Evolutionary conservation across 2,329 filamentous ascomycete species (phyloP), one percentile per base, ranked within the genome.

Genomic region (Exophiala phaeomuriformis): DNA sequence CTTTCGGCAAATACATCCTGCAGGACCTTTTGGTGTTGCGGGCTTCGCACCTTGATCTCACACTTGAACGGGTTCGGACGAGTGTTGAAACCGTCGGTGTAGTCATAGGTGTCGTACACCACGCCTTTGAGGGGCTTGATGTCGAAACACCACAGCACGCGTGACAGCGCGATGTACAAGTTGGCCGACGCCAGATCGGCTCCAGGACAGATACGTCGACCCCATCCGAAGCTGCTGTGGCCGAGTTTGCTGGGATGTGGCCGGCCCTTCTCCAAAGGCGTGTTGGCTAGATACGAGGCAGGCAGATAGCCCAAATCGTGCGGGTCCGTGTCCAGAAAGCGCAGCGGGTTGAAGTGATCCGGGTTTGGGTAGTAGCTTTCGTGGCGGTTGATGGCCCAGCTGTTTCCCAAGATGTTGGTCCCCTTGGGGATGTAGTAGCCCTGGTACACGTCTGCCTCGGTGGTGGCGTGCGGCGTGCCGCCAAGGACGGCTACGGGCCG

Each of bases 101-200:
- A 60, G 43, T 60, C 49, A 42, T 54, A 60, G 39, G 54, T 56
- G 44, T 60, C 54, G 47, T 60, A 60, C 2, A 57, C 49, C 29
- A 42, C 47, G 27, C 52, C 56, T 33, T 57, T 58, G 30, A 49
- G 30, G 9, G 58, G 56, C 5, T 29, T 27, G 41, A 80, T 67
- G 48, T 78, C 77, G 3, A 77, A 78, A 2, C 77, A 77, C 50
- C 78, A 71, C 53, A 82, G 76, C 73, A 82, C 77, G 32, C 78
- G 68, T 0, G 77, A 74, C 53, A 82, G 77, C n/a, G 78, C 79
- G 55, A 81, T 77, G 61, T 80, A 61, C 66, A 75, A 49, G 64
- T 65, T 66, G 30, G 67, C 66, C 1, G 52, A 56, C 4, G 55
- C 58, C 12, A 63, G 52, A 51, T 63, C 55, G 30, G 61, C 56